phyloP scores from a whole-genome alignment of 805 yeast species.

The Monosporozyma siamensis region DNA sequence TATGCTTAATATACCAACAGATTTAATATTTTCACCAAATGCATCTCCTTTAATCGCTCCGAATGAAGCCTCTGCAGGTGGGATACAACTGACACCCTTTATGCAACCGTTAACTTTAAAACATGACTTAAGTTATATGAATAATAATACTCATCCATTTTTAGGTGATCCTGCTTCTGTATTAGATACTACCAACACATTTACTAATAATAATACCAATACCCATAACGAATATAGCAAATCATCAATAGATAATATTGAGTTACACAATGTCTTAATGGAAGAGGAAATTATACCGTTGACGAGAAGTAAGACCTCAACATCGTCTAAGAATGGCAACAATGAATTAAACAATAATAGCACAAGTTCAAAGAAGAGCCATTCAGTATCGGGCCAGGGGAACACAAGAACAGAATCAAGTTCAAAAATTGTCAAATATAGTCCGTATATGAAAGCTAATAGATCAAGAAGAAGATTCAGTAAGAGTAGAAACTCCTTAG shows the following conservation, averaged over 20 bases:
- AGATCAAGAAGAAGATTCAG: conserved; percentile 9
- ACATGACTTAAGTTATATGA: background rate
- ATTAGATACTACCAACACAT: background rate
- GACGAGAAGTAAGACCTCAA: background rate
- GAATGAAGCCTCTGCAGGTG: conserved; percentile 2
- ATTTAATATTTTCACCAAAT: conserved; percentile 8
- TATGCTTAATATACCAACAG: conserved; percentile 3
- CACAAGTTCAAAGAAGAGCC: background rate
- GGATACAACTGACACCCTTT: conserved; percentile 10
- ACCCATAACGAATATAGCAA: too few relatives aligned
- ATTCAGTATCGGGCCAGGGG: background rate
- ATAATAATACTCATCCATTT: conserved; percentile 27
- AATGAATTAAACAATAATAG: background rate
- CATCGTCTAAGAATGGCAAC: background rate
- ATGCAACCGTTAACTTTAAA: conserved; percentile 7
- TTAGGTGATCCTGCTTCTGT: conserved; percentile 48
- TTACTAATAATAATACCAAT: conserved; percentile 1
- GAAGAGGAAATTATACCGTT: background rate
- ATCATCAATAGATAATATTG: too few relatives aligned
- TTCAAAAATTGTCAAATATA: conserved; percentile 27
- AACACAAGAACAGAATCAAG: conserved; percentile 6
- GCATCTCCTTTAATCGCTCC: conserved; percentile 11
- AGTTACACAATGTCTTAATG: too few relatives aligned
- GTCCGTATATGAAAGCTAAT: conserved; percentile 22
- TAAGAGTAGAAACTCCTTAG: conserved; percentile 2